Evolutionary conservation across 192 early-diverging fungal genomes (phyloP).

Genomic region (Geranomyces michiganensis): DNA sequence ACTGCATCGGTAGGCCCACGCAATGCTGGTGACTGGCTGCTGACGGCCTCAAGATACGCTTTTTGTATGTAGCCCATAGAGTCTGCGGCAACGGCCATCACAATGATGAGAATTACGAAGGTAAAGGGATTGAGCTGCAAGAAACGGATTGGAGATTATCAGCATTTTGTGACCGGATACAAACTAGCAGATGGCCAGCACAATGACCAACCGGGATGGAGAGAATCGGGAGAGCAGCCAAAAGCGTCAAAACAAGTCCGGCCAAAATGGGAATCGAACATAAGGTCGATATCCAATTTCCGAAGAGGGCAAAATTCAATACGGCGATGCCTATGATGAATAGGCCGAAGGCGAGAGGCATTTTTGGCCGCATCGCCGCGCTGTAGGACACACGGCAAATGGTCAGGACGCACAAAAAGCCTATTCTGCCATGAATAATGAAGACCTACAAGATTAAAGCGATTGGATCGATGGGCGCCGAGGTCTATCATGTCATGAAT

Average conservation of each 20-base stretch:
- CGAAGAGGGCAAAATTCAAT: not conserved
- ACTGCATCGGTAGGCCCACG: too few relatives aligned
- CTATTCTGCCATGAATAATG: not conserved
- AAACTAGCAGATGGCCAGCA: too few relatives aligned
- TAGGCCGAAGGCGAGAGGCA: not conserved
- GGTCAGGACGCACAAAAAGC: not conserved
- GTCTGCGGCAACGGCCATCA: not conserved
- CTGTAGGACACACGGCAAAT: not conserved
- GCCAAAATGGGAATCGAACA: not conserved
- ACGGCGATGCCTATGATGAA: not conserved
- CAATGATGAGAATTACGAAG: not conserved
- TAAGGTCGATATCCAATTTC: not conserved
- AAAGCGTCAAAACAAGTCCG: not conserved
- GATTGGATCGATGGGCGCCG: not conserved
- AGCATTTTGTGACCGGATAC: too few relatives aligned
- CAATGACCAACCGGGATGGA: too few relatives aligned
- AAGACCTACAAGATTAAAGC: not conserved
- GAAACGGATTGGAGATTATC: too few relatives aligned
- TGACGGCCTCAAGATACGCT: not conserved
- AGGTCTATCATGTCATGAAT: not conserved
- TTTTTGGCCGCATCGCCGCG: not conserved
- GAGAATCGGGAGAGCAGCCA: not conserved
- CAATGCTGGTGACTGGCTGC: not conserved
- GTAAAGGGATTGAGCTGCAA: not conserved
- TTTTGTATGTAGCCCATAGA: conserved; percentile 1